phyloP scores from a whole-genome alignment of 2,329 filamentous ascomycete genomes.

The Aspergillus alliaceus region DNA sequence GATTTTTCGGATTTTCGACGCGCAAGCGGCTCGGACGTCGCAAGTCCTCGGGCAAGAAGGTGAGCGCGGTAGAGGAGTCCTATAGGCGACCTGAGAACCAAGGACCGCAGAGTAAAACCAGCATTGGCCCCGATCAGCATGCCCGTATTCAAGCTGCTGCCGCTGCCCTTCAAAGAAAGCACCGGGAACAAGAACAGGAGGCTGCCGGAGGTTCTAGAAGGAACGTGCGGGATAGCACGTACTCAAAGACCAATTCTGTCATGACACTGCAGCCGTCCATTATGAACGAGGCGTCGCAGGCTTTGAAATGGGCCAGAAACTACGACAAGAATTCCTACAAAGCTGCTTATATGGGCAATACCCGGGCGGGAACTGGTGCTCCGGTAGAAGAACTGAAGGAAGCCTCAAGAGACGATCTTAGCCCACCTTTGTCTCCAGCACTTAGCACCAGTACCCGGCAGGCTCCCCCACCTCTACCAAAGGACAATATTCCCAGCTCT shows the following conservation, averaged over 20 bases:
- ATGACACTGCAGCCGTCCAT: slow-evolving; percentile 84
- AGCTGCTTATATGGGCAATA: slow-evolving; percentile 79
- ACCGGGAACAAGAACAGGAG: slow-evolving; percentile 59
- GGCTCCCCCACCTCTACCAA: slow-evolving; percentile 32
- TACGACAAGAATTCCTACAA: slow-evolving; percentile 89
- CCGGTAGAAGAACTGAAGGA: slow-evolving; percentile 47
- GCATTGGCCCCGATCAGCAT: slow-evolving; percentile 86
- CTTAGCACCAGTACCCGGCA: slow-evolving; percentile 28
- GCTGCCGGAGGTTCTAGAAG: slow-evolving; percentile 53
- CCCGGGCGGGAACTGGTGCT: slow-evolving; percentile 67
- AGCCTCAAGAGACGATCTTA: slow-evolving; percentile 35
- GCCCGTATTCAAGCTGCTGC: slow-evolving; percentile 91
- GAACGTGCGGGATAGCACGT: slow-evolving; percentile 54
- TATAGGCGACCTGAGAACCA: slow-evolving; percentile 52
- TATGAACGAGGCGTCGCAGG: slow-evolving; percentile 81
- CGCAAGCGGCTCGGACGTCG: slow-evolving; percentile 68
- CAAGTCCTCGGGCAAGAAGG: slow-evolving; percentile 68
- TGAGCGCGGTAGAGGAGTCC: slow-evolving; percentile 49
- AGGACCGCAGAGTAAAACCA: slow-evolving; percentile 70
- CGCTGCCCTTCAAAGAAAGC: slow-evolving; percentile 72
- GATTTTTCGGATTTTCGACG: slow-evolving; percentile 79
- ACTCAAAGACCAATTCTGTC: slow-evolving; percentile 81
- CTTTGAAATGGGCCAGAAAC: slow-evolving; percentile 94
- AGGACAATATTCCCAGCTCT: slow-evolving; percentile 28
- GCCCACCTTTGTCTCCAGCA: slow-evolving; percentile 20